phyloP scores from a whole-genome alignment of 1,139 yeast genomes.

The Nadsonia commutata region DNA sequence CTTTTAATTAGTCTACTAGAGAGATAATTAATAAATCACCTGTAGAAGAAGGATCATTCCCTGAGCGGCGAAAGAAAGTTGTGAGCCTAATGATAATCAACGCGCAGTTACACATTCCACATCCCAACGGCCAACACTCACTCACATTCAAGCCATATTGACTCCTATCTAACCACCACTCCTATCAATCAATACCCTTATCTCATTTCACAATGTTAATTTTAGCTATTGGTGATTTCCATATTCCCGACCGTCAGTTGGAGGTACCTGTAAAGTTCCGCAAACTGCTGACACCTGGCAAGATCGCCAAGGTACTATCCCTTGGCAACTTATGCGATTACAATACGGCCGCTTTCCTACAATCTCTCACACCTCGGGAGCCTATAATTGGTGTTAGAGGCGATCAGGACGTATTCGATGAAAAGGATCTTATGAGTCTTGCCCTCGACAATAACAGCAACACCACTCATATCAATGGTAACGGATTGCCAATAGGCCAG shows the following conservation, averaged over 20 bases:
- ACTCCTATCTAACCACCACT: too few relatives aligned
- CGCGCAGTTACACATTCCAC: too few relatives aligned
- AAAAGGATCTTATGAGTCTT: conserved; percentile 4
- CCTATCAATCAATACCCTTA: neutral
- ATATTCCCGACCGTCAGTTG: conserved; percentile 58
- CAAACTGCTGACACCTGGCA: conserved; percentile 64
- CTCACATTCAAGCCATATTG: too few relatives aligned
- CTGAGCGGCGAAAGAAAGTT: too few relatives aligned
- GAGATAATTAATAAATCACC: too few relatives aligned
- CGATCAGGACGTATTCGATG: conserved; percentile 37
- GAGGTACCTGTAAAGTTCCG: conserved; percentile 31
- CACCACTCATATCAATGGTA: neutral
- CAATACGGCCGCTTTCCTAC: conserved; percentile 48
- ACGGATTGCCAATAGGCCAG: too few relatives aligned
- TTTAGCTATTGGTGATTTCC: conserved; percentile 81
- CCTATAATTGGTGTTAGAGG: conserved; percentile 54
- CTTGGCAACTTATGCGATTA: conserved; percentile 71
- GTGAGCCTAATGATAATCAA: too few relatives aligned
- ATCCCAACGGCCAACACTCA: too few relatives aligned
- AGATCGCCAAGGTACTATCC: conserved; percentile 72
- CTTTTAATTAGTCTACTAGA: too few relatives aligned
- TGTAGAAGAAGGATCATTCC: too few relatives aligned
- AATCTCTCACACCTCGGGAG: conserved; percentile 54
- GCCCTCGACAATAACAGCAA: neutral
- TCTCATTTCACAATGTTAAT: conserved; percentile 43